Conservation (phyloP, 2,329 filamentous ascomycete species). For the Grosmannia clavigera region DNA sequence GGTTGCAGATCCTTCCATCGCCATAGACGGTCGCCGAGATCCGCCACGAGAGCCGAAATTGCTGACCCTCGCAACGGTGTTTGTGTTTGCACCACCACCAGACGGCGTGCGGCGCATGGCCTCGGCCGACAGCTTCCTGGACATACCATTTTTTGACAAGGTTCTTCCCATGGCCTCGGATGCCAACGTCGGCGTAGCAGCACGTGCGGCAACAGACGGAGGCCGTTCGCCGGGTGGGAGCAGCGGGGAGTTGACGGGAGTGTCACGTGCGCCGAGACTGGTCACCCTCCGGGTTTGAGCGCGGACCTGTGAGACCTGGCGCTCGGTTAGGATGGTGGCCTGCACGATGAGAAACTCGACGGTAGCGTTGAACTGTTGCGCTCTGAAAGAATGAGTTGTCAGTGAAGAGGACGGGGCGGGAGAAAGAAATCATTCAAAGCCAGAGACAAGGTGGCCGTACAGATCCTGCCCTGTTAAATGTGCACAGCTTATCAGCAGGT, state of each 20-base stretch:
- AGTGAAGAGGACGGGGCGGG: not conserved
- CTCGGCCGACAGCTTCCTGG: slow-evolving; percentile 18
- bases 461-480: slow-evolving; percentile 55
- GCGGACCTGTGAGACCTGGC: slow-evolving; percentile 78
- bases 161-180: slow-evolving; percentile 38
- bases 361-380: slow-evolving; percentile 68
- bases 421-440: not conserved
- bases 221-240: not conserved
- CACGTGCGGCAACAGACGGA: not conserved
- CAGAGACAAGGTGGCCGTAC: slow-evolving; percentile 27
- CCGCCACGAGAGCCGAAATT: not conserved
- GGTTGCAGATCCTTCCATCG: not conserved
- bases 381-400: slow-evolving; percentile 31
- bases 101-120: slow-evolving; percentile 40
- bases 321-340: slow-evolving; percentile 85
- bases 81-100: slow-evolving; percentile 19
- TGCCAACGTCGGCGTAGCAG: slow-evolving; percentile 13
- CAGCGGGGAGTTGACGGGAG: slow-evolving; percentile 42
- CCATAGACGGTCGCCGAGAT: not conserved
- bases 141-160: slow-evolving; percentile 25
- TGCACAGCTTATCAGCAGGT: not conserved
- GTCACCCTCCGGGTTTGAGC: slow-evolving; percentile 71
- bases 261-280: slow-evolving; percentile 41
- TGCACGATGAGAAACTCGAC: slow-evolving; percentile 85
- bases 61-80: not conserved